Evolutionary conservation across 176 grass and related monocot species (phyloP), one percentile per base, ranked within the genome.

Genomic region (Triticum timopheevii): DNA sequence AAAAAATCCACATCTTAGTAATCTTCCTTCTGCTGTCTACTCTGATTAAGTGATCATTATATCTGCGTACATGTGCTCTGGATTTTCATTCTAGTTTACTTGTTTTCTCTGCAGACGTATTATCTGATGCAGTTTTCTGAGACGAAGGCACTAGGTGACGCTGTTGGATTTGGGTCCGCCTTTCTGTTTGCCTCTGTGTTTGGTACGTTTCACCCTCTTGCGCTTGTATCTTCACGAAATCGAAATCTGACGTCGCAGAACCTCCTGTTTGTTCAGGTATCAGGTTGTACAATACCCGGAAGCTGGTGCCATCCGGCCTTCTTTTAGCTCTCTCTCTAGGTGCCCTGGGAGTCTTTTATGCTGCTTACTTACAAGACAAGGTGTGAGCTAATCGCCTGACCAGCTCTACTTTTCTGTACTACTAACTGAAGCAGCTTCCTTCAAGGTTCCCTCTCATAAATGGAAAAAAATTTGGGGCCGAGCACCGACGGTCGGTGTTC

Each of bases 81-180:
- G n/a, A 25, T 28, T 56, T 76, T 68, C 3, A 44, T 20, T 1
- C 15, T 61, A 69, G 8, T 59, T 38, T 75, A 69, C 16, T 5
- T 22, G 1, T 35, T 30, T n/a, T 84, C 20, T 64, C 36, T 84
- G 25, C 31, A 99, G 97, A 62, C 92, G 25, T 96, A 93, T 93
- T 99, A 96, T 91, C 80, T 94, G 42, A 92, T 96, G 94, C 94
- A 99, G 78, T 96, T 92, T 44, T 88, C 94, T 61, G 97, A 94
- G 62, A 96, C 94, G 7, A 94, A 91, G 80, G 87, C 80, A 52
- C 39, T 86, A 8, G 89, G 94, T 5, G 85, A 93, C 22, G 92
- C 90, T 64, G 69, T 96, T 73, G 94, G 97, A 75, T 99, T 99
- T 50, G 97, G 94, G 45, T 94, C 94, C 34, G 90, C 94, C 78